phyloP scores from a whole-genome alignment of 2,329 filamentous ascomycete species.

The Endoconidiophora polonica region DNA sequence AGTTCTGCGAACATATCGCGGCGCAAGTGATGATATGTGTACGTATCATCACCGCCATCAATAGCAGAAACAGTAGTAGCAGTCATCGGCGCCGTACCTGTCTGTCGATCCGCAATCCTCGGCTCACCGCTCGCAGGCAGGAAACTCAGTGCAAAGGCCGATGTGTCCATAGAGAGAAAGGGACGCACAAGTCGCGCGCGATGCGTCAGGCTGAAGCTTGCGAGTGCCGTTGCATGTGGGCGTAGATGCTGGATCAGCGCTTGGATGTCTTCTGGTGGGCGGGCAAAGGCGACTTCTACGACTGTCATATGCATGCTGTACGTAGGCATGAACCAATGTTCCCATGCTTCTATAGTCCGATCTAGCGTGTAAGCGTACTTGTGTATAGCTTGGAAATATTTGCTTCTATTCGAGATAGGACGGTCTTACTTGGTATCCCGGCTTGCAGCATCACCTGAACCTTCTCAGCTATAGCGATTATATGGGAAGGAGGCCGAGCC shows the following conservation, averaged over 20 bases:
- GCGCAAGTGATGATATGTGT: constrained; percentile 82
- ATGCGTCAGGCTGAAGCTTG: constrained; percentile 48
- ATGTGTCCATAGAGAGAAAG: constrained; percentile 65
- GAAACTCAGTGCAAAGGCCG: constrained; percentile 75
- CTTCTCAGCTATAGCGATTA: constrained; percentile 48
- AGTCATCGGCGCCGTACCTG: constrained; percentile 15
- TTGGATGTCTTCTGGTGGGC: constrained; percentile 51
- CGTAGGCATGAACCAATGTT: constrained; percentile 72
- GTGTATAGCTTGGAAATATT: constrained; percentile 12
- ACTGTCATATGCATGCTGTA: constrained; percentile 69
- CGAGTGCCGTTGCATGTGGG: constrained; percentile 39
- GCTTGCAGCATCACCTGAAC: constrained; percentile 51
- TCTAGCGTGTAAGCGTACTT: neutral
- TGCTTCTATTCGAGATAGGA: no score
- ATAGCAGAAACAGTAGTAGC: constrained; percentile 15
- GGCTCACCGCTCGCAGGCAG: constrained; percentile 57
- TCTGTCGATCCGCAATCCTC: constrained; percentile 11
- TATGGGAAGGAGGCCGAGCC: constrained; percentile 61
- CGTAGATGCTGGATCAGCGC: constrained; percentile 41
- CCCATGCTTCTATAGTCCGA: constrained; percentile 26
- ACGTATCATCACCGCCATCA: constrained; percentile 40
- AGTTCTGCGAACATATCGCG: constrained; percentile 55
- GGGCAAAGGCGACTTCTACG: constrained; percentile 70
- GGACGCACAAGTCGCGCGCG: constrained; percentile 67
- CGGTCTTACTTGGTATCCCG: constrained; percentile 49